These are phyloP conservation scores for Eucalyptus sp. DNA, from an alignment of 345 rosid genomes.

Conservation along the genomic window DNA sequence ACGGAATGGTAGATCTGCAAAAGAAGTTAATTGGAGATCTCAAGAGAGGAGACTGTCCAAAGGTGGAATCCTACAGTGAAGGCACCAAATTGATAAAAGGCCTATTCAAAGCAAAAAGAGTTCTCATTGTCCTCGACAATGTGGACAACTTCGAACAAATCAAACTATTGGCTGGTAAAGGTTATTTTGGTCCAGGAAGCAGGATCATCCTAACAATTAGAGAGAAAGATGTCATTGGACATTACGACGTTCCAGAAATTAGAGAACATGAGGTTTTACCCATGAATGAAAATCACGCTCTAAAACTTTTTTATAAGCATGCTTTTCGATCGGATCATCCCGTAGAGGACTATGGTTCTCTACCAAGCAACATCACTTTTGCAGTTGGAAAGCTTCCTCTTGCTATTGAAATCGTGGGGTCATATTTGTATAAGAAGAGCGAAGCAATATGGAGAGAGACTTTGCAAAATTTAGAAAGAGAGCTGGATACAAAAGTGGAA, in stretches of 20 bases:
- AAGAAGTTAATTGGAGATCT: too few relatives aligned
- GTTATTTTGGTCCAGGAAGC: rapidly evolving
- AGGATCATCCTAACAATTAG: too few relatives aligned
- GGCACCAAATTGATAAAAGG: rapidly evolving
- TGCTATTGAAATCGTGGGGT: neutral
- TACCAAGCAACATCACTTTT: rapidly evolving
- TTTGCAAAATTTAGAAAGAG: too few relatives aligned
- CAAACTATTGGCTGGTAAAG: rapidly evolving
- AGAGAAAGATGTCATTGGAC: too few relatives aligned
- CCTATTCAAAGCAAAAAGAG: rapidly evolving
- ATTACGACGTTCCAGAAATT: too few relatives aligned
- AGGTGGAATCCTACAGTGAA: too few relatives aligned
- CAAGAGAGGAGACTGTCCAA: too few relatives aligned
- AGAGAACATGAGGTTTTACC: too few relatives aligned
- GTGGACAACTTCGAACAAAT: too few relatives aligned
- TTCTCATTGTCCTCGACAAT: rapidly evolving
- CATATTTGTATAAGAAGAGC: rapidly evolving
- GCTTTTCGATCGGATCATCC: rapidly evolving
- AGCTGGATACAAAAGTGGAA: too few relatives aligned
- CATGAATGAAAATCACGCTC: too few relatives aligned
- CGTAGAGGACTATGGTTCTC: rapidly evolving
- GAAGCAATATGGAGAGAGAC: neutral
- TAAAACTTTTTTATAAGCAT: too few relatives aligned
- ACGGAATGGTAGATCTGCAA: rapidly evolving
- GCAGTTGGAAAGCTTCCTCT: neutral